A percentile compares a stretch with the other conserved stretches of the same genome.
phyloP scores from a whole-genome alignment of 805 yeast species.

The Sugiyamaella floridensis region DNA sequence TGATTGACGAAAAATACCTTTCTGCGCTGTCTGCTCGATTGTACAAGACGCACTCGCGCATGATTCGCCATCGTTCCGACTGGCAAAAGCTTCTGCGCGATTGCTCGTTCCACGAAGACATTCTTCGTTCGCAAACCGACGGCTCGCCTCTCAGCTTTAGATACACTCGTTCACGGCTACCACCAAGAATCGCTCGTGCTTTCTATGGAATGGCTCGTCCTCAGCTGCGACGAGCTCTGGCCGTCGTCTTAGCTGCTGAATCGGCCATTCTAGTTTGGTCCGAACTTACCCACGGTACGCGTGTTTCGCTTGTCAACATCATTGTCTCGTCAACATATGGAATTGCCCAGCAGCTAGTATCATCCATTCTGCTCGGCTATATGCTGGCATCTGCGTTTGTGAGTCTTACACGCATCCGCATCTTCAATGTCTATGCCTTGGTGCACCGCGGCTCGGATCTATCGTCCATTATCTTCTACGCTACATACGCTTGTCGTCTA shows the following conservation, averaged over 20 bases:
- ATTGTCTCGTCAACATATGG: constrained; percentile 35
- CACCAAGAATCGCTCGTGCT: constrained; percentile 39
- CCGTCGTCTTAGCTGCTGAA: constrained; percentile 37
- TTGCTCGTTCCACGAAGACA: constrained; percentile 52
- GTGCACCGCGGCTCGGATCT: constrained; percentile 68
- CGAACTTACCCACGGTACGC: constrained; percentile 66
- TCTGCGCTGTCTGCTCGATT: constrained; percentile 46
- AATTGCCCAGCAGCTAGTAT: constrained; percentile 35
- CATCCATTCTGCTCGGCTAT: constrained; percentile 47
- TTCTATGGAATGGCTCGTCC: constrained; percentile 44
- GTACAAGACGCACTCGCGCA: constrained; percentile 45
- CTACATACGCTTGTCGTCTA: constrained; percentile 72
- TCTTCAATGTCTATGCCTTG: constrained; percentile 71
- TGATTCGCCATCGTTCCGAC: constrained; percentile 49
- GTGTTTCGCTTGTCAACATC: constrained; percentile 52
- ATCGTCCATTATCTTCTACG: constrained; percentile 66
- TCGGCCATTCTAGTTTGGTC: constrained; percentile 61
- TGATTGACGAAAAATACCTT: constrained; percentile 38
- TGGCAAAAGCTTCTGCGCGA: constrained; percentile 45
- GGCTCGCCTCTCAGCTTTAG: constrained; percentile 22
- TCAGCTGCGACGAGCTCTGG: constrained; percentile 35
- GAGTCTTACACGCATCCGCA: constrained; percentile 57
- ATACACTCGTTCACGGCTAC: constrained; percentile 24
- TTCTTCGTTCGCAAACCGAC: constrained; percentile 37
- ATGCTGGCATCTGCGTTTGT: constrained; percentile 64